These are phyloP conservation scores for Corylus avellana DNA, from an alignment of 306 rosid genomes.

Conservation along the genomic window DNA sequence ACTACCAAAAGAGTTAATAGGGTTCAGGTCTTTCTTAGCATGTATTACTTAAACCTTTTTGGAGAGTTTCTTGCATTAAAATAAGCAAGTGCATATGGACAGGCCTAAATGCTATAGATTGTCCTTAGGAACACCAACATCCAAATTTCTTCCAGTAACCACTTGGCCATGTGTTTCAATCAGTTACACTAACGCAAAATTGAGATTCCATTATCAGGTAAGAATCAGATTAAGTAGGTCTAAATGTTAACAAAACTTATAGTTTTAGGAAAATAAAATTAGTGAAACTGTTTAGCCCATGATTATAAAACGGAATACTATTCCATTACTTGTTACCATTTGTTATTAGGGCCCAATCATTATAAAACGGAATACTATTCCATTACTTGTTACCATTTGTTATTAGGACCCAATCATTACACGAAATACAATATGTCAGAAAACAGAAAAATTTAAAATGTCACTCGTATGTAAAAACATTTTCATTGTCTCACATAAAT, in stretches of 20 bases:
- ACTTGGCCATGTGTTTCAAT: not conserved
- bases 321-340: not conserved
- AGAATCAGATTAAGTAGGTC: not conserved
- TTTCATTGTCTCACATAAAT: not conserved
- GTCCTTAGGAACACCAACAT: not conserved
- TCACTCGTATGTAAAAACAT: not conserved
- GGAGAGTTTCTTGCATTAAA: not conserved
- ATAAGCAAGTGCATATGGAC: not conserved
- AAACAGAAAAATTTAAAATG: not conserved
- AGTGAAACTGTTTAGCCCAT: not conserved
- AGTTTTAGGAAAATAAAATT: not conserved
- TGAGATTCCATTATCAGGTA: not conserved
- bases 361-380: not conserved
- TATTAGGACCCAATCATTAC: not conserved
- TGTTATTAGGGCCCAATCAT: not conserved
- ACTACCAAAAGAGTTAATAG: not conserved
- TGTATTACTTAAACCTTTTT: not conserved
- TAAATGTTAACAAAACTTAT: not conserved
- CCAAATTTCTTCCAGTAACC: not conserved
- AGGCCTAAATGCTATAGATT: not conserved
- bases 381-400: not conserved
- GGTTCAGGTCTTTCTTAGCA: not conserved
- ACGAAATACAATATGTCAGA: not conserved
- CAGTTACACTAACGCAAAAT: not conserved
- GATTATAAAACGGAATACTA: not conserved